These are phyloP conservation scores for Hypholoma fasciculare DNA, from an alignment of 768 basidiomycete species.

Conservation along the genomic window DNA sequence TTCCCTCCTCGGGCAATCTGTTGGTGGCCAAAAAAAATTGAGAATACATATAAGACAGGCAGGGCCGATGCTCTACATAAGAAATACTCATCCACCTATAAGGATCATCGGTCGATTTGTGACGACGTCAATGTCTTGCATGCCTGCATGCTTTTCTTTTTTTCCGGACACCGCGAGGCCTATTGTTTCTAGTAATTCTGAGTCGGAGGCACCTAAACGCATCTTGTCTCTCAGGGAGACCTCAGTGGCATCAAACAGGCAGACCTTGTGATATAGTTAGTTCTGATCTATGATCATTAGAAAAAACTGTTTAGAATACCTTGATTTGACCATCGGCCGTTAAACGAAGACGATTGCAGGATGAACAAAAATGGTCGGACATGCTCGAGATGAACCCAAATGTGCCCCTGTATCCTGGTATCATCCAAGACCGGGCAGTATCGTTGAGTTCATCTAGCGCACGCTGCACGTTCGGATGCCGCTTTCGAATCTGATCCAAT, in stretches of 20 bases:
- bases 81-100: constrained; percentile 84
- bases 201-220: constrained; percentile 63
- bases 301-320: constrained; percentile 32
- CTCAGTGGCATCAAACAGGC: constrained; percentile 83
- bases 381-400: constrained; percentile 92
- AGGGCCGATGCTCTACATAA: constrained; percentile 23
- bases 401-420: constrained; percentile 69
- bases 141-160: constrained; percentile 81
- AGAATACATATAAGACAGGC: constrained; percentile 15
- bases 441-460: constrained; percentile 70
- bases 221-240: constrained; percentile 79
- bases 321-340: constrained; percentile 94
- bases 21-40: constrained; percentile 4
- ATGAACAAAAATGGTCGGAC: constrained; percentile 90
- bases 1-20: background rate
- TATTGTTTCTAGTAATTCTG: constrained; percentile 59
- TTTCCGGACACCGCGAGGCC: constrained; percentile 67
- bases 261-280: constrained; percentile 57
- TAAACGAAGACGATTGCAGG: constrained; percentile 81
- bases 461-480: constrained; percentile 54
- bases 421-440: constrained; percentile 78
- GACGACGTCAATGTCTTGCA: constrained; percentile 77
- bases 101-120: constrained; percentile 89
- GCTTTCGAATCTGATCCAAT: constrained; percentile 45
- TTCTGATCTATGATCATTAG: background rate